phyloP scores from a whole-genome alignment of 805 yeast species.

The Wickerhamiella kazuoi region DNA sequence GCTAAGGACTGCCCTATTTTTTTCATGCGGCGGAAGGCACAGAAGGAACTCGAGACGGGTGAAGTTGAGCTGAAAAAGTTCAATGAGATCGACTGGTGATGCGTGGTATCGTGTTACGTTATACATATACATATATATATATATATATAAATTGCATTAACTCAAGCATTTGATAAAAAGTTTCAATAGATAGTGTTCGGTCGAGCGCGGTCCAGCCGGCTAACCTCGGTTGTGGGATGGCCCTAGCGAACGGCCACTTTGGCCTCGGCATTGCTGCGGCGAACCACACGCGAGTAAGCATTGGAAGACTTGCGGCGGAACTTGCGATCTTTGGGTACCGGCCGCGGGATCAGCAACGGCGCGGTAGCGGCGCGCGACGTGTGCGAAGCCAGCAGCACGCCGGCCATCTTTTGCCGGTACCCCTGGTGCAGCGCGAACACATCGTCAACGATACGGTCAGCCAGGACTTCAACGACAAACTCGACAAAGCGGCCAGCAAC shows the following conservation, averaged over 20 bases:
- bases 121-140: too few relatives aligned
- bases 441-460: slow-evolving; percentile 2
- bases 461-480: slow-evolving; percentile 3
- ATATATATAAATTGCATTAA: background rate
- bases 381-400: background rate
- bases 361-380: background rate
- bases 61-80: slow-evolving; percentile 44
- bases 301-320: too few relatives aligned
- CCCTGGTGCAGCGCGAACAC: slow-evolving; percentile 2
- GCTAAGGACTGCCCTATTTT: slow-evolving; percentile 95
- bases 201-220: too few relatives aligned
- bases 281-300: too few relatives aligned
- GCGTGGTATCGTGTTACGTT: background rate
- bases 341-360: too few relatives aligned
- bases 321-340: too few relatives aligned
- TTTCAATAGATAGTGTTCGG: background rate
- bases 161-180: background rate
- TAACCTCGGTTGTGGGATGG: too few relatives aligned
- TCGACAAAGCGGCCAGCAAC: slow-evolving; percentile 1
- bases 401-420: slow-evolving; percentile 1
- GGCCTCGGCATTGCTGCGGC: too few relatives aligned
- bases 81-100: slow-evolving; percentile 29
- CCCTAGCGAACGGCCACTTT: too few relatives aligned
- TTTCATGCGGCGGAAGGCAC: slow-evolving; percentile 84
- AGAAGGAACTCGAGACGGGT: slow-evolving; percentile 47